phyloP scores from a whole-genome alignment of 306 rosid species.

The Malus asiatica region DNA sequence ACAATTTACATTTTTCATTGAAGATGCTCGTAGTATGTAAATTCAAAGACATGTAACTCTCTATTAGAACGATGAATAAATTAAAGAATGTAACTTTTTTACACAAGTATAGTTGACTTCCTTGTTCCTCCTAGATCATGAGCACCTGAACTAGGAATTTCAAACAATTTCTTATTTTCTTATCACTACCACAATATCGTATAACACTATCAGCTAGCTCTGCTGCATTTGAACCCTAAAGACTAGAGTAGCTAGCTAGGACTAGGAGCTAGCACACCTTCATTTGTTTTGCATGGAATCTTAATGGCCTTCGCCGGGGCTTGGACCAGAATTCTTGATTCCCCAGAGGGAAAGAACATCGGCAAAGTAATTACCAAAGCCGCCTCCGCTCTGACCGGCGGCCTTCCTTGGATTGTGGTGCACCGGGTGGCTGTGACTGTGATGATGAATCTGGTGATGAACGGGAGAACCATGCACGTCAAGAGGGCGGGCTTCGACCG shows the following conservation, averaged over 20 bases:
- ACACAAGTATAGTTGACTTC: background rate
- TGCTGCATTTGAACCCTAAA: background rate
- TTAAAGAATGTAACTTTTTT: constrained; percentile 2
- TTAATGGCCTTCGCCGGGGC: constrained; percentile 26
- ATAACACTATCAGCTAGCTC: background rate
- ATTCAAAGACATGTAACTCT: background rate
- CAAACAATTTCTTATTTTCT: background rate
- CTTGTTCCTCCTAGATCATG: too few species aligned
- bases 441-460: background rate
- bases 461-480: background rate
- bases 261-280: background rate
- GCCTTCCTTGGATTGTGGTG: constrained; percentile 3
- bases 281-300: background rate
- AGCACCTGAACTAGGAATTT: background rate
- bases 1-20: too few species aligned
- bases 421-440: background rate
- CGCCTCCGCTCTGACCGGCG: constrained; percentile 1
- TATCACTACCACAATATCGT: background rate
- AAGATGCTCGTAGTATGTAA: too few species aligned
- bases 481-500: constrained; percentile 15
- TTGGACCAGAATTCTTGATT: constrained; percentile 25
- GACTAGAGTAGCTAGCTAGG: background rate
- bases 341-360: constrained; percentile 23
- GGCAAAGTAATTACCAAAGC: background rate
- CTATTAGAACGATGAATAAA: background rate